Evolutionary conservation across 139 green algal species (phyloP).

Genomic region (Volvox africanus): DNA sequence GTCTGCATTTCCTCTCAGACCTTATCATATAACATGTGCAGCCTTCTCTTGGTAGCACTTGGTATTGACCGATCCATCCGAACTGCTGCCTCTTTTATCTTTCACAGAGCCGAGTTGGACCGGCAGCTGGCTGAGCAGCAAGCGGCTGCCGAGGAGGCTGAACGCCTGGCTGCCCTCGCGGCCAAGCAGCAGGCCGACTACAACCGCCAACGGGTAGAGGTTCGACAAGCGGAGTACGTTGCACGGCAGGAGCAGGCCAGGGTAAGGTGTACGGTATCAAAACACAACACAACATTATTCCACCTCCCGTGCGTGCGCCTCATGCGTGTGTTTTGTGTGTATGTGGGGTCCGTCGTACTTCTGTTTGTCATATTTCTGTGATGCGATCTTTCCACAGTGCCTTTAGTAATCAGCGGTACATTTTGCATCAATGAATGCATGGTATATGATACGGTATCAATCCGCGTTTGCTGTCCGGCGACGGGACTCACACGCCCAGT

Average conservation of each 20-base stretch:
- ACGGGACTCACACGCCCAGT: no score
- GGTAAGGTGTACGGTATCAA: background rate
- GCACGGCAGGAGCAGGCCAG: constrained; percentile 1
- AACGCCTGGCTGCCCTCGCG: background rate
- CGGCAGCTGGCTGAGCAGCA: background rate
- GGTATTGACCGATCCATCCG: no score
- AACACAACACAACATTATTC: no score
- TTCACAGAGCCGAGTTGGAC: constrained; percentile 35
- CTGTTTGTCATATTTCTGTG: no score
- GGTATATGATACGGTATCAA: background rate
- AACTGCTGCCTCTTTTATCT: background rate
- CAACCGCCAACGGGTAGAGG: constrained; percentile 46
- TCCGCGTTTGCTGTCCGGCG: no score
- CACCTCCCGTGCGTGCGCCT: no score
- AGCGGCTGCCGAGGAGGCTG: constrained; percentile 27
- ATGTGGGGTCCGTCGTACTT: no score
- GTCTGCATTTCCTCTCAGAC: no score
- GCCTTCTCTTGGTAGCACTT: no score
- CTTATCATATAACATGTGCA: no score
- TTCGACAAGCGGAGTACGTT: constrained; percentile 32
- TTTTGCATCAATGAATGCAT: no score
- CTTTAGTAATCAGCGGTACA: background rate
- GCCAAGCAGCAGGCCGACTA: constrained; percentile 13
- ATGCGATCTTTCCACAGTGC: background rate
- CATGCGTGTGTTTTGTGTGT: no score